Base-by-base conservation (phyloP, 768 basidiomycete species). In the Amanita inopinata region DNA sequence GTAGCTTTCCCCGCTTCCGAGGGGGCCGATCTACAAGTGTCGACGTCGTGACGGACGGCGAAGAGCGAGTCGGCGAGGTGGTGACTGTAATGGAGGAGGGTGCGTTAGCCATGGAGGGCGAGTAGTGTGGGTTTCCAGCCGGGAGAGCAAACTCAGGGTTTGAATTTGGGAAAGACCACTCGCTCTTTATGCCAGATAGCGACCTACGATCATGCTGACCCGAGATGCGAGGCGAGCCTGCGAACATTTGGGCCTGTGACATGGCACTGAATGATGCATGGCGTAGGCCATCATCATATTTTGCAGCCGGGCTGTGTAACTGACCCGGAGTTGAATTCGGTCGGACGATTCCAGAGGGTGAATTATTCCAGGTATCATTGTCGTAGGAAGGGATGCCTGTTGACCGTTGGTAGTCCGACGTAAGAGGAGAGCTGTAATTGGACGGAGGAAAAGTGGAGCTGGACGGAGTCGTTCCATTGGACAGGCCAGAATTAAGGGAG, bases 1-100 rank as follows among this genome's bases (percentile, higher is more conserved):
- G 87, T 7, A 91, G 74, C 63, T 91, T 90, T 46, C 87, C 86
- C 45, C 87, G 76, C 56, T 88, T 87, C 51, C 86, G 80, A 34
- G 76, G 78, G 10, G 83, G 83, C 14, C 83, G 80, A 50, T 86
- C 83, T 49, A 80, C 78, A 44, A 83, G 76, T 19, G 74, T 67
- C 6, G 80, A 76, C 20, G 66, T 61, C 7, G 75, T 62, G 18
- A 73, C 60, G 4, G 69, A 46, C 50, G 69, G 72, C 2, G 78
- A 73, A 1, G 78, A 72, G 36, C 74, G 77, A 0, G 73, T 66
- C 1, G 70, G 69, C 2, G 78, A 73, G 43, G 62, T 60, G 25
- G 73, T 61, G 38, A 63, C 61, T 4, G 65, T 52, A 34, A 69
- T 61, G 43, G 62, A 57, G 11, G 73, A 63, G 1, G 73, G 63